Evolutionary conservation across 139 green algal genomes (phyloP), one percentile per base, ranked within the genome.

Genomic region (Chlamydomonas asymmetrica): DNA sequence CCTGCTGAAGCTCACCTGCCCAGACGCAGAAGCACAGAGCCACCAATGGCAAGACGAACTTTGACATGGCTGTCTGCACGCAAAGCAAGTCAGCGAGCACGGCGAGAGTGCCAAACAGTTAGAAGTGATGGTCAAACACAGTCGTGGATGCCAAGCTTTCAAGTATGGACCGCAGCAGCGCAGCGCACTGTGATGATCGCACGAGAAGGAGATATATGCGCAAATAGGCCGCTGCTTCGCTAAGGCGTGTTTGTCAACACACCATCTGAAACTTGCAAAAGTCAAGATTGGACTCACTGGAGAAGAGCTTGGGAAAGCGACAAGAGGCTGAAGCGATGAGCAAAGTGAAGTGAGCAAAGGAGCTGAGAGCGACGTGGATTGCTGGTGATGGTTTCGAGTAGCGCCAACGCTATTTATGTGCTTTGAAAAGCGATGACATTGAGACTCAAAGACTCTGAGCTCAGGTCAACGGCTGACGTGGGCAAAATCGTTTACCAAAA

Each of bases 11-110:
- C 38, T 23, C 6, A 41, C n/a, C 16, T 37, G n/a, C 63, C 72
- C 72, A 78, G 35, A 62, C 67, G 45, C 62, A 72, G 62, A 78
- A 78, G 29, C 34, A 45, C 23, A 78, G 72, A 18, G 48, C 72
- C 5, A 43, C 25, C 0, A 78, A 48, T 48, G 54, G 54, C 48
- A 78, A 52, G 22, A 77, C 59, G 41, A 77, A 70, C 2, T 41
- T 37, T 41, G 22, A 63, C 18, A 16, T 16, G 45, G 71, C n/a
- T n/a, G n/a, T n/a, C n/a, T n/a, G n/a, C n/a, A n/a, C n/a, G n/a
- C n/a, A n/a, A n/a, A n/a, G n/a, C n/a, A n/a, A n/a, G n/a, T n/a
- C n/a, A n/a, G n/a, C n/a, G n/a, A n/a, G n/a, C n/a, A n/a, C n/a
- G n/a, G n/a, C n/a, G n/a, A n/a, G n/a, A n/a, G 56, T 34, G 57